These are phyloP conservation scores for Trapa incisa DNA, from an alignment of 345 rosid genomes.

Conservation along the genomic window DNA sequence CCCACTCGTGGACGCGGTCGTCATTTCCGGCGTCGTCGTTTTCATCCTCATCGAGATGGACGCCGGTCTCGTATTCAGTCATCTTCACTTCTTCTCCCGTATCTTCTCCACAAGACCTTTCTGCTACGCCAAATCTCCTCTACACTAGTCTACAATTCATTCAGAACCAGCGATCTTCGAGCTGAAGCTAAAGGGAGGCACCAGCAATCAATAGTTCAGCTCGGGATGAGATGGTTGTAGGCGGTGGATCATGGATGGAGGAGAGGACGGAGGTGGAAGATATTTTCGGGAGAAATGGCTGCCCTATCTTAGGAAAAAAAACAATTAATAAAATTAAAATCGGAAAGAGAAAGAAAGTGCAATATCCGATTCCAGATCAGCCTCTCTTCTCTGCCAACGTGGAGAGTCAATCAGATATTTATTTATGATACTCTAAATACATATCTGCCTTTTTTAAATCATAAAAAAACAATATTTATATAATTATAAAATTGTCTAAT, in stretches of 20 bases:
- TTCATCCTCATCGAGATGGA: not conserved
- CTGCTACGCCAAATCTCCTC: not conserved
- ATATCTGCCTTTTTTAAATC: conserved; percentile 6
- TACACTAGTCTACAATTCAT: not conserved
- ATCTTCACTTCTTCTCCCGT: conserved; percentile 8
- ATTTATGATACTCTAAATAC: conserved; percentile 47
- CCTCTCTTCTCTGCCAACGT: conserved; percentile 43
- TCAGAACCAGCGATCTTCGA: not conserved
- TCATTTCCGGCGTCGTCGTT: conserved; percentile 15
- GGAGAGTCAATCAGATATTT: conserved; percentile 47
- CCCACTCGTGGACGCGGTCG: conserved; percentile 71
- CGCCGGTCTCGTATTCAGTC: not conserved
- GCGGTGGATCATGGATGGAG: too few species aligned
- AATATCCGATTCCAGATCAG: conserved; percentile 50
- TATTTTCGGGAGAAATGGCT: not conserved
- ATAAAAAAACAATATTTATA: too few species aligned
- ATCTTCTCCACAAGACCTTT: too few species aligned
- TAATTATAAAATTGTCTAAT: too few species aligned
- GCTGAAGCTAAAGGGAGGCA: not conserved
- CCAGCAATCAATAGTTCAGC: not conserved
- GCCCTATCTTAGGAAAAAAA: not conserved
- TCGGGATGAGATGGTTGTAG: not conserved
- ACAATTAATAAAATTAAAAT: not conserved
- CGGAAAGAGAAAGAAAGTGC: conserved; percentile 24
- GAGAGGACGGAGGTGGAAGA: not conserved